Conservation (phyloP, 495 filamentous ascomycete genomes). For the Daldinia decipiens region DNA sequence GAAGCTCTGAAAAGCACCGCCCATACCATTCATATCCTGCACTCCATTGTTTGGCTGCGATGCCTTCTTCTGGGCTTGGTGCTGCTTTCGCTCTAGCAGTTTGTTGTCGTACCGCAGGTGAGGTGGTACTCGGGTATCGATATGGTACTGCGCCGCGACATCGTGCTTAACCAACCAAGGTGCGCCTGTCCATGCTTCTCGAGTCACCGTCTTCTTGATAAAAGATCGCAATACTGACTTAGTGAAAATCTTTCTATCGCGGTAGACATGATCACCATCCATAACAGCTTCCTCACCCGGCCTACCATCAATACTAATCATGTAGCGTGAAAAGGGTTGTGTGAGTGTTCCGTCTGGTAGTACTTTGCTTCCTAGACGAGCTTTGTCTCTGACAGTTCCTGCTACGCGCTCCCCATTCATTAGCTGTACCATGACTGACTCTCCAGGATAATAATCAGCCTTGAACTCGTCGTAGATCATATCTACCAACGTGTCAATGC, state of each 20-base stretch:
- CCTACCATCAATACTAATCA: conserved; percentile 76
- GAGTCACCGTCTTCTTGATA: conserved; percentile 90
- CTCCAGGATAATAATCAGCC: conserved; percentile 91
- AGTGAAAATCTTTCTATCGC: conserved; percentile 92
- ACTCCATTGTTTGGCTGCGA: conserved; percentile 52
- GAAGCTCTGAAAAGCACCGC: conserved; percentile 53
- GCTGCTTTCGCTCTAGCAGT: conserved; percentile 77
- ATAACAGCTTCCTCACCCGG: conserved; percentile 79
- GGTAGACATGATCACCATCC: conserved; percentile 82
- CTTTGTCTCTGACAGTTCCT: conserved; percentile 87
- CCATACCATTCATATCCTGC: conserved; percentile 55
- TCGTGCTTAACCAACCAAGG: conserved; percentile 94
- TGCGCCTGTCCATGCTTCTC: conserved; percentile 92
- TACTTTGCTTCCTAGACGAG: conserved; percentile 70
- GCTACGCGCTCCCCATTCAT: conserved; percentile 75
- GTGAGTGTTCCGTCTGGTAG: conserved; percentile 71
- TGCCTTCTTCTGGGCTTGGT: conserved; percentile 73
- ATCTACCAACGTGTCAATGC: conserved; percentile 87
- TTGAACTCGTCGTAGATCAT: conserved; percentile 82
- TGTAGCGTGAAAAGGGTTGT: conserved; percentile 79
- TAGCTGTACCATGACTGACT: conserved; percentile 79
- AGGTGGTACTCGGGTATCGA: conserved; percentile 83
- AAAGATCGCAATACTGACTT: conserved; percentile 94
- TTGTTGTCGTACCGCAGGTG: conserved; percentile 84
- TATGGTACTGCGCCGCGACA: conserved; percentile 83